Evolutionary conservation across 345 rosid species (phyloP), one percentile per base, ranked within the genome.

Genomic region (Euphorbia pulcherrima): DNA sequence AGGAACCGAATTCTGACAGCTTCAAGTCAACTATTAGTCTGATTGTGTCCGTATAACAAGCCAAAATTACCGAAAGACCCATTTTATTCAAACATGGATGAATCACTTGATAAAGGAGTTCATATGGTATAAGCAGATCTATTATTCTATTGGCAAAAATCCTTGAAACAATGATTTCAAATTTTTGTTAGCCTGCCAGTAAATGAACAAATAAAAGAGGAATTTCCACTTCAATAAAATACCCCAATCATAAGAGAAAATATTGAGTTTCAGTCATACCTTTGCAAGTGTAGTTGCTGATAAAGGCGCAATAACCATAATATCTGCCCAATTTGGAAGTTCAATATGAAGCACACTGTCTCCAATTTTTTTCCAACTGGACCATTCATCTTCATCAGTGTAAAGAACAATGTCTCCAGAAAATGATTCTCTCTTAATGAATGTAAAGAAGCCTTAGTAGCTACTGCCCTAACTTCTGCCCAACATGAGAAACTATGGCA

Each of bases 201-300:
- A 37, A 37, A 37, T 8, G 8, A 37, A 4, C 40, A 37, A 37
- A 37, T 37, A 37, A 37, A 37, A 37, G 40, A 37, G 40, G 40
- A 37, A 41, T 41, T 41, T 41, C 13, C 8, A 37, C 40, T 37
- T 37, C 40, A 37, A 21, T 27, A 0, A 28, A 28, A 57, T 57
- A 6, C 56, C 23, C 24, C 24, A 23, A 9, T 10, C 5, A 16
- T 29, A 20, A 29, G 5, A 29, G 23, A 17, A 57, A 30, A n/a
- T 58, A 28, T 9, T 28, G 18, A 58, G 41, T 17, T 29, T 18
- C 28, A 41, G 11, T 39, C 2, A 64, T 77, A 88, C 99, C 93
- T 94, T 94, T 73, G 86, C 97, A 65, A 94, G 85, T 8, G 97
- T 91, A 85, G 91, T 91, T 2, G 97, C 96, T 23, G 97, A 94